A percentile compares a stretch with the other conserved stretches of the same genome.
Conservation (phyloP, 345 rosid genomes). For the Theobroma cacao region DNA sequence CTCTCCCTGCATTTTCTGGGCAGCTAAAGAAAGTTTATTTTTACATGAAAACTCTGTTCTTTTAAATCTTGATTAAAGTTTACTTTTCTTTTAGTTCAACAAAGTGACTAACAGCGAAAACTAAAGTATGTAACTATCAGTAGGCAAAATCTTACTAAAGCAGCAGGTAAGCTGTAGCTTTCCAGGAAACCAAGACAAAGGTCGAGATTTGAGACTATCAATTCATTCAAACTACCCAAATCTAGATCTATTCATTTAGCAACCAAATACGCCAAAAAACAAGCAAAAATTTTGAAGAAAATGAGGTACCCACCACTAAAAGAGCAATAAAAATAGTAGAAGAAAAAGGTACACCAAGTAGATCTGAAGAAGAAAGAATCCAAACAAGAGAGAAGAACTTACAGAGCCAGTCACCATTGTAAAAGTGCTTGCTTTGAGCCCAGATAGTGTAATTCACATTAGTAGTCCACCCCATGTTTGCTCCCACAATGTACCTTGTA, state of each 20-base stretch:
- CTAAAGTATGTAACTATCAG: neutral
- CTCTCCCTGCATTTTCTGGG: neutral
- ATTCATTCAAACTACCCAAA: slow-evolving; percentile 6
- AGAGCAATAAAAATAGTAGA: neutral
- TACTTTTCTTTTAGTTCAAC: neutral
- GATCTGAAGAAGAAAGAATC: slow-evolving; percentile 30
- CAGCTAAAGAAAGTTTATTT: too few species aligned
- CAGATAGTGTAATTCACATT: slow-evolving; percentile 79
- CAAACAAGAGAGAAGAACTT: slow-evolving; percentile 20
- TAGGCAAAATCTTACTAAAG: neutral
- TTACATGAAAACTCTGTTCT: neutral
- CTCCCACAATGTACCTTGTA: slow-evolving; percentile 64
- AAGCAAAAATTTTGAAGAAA: neutral
- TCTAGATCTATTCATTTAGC: slow-evolving; percentile 31
- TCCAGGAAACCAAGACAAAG: slow-evolving; percentile 9
- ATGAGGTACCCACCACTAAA: neutral
- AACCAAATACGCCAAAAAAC: neutral
- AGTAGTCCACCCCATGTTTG: slow-evolving; percentile 56
- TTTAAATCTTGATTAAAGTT: neutral
- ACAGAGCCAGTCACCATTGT: slow-evolving; percentile 98
- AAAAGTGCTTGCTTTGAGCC: slow-evolving; percentile 80
- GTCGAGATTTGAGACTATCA: neutral
- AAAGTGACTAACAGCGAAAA: neutral
- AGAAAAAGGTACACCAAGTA: neutral
- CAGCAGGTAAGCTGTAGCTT: neutral